Conservation (phyloP, 257 asterid genomes). For the Galeopsis tetrahit region DNA sequence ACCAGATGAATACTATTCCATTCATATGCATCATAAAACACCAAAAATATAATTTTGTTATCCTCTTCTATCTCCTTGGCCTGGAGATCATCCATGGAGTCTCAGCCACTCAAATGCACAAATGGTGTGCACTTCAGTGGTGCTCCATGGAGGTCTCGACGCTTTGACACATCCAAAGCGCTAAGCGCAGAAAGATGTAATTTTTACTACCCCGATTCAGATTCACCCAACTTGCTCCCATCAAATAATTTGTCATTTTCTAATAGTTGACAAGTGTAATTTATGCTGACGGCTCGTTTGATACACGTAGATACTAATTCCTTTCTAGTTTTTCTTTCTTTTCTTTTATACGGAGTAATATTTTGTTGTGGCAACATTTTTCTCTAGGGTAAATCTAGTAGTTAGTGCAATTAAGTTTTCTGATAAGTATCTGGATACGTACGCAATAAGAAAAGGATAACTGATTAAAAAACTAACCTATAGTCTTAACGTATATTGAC, state of each 20-base stretch:
- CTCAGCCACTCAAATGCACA: neutral
- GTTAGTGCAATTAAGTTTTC: neutral
- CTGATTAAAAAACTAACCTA: neutral
- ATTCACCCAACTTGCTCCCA: neutral
- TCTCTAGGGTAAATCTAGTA: neutral
- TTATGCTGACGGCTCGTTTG: neutral
- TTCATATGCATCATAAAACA: neutral
- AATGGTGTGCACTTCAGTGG: neutral
- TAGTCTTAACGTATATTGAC: neutral
- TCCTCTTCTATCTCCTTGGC: neutral
- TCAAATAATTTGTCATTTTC: neutral
- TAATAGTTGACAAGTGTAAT: neutral
- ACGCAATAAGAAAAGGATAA: neutral
- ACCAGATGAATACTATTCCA: neutral
- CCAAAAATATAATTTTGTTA: neutral
- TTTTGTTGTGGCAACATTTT: neutral
- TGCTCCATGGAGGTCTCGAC: neutral
- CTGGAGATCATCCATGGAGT: neutral
- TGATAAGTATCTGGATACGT: neutral
- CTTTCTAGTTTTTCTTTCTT: constrained; percentile 1
- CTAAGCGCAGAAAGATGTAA: neutral
- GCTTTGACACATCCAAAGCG: neutral
- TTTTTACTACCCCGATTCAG: neutral
- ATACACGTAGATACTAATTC: neutral
- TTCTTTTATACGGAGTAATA: neutral